Evolutionary conservation across 306 rosid genomes (phyloP), one percentile per base, ranked within the genome.

Genomic region (Dalbergia cochinchinensis): DNA sequence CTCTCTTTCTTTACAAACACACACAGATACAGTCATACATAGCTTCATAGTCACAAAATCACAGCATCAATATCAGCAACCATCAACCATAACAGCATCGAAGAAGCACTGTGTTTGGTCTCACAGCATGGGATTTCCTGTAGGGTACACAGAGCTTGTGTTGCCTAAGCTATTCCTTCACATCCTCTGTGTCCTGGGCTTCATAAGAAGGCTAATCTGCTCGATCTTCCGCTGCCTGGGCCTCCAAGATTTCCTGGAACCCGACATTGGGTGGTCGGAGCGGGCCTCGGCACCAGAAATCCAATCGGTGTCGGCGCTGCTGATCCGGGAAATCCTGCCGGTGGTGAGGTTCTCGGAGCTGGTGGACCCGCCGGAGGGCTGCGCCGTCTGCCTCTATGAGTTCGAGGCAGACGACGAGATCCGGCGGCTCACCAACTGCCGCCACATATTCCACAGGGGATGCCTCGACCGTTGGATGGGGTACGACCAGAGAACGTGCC

Each of bases 391-490:
- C 6, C 84, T 95, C 6, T 88, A 77, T 83, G 97, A 95, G 69
- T 95, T 95, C 55, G 84, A 89, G n/a, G 64, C n/a, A 3, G 84
- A 90, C 2, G 97, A 95, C 10, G 97, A 91, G 87, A 90, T 95
- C 90, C 83, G 94, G 31, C 88, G 88, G 44, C 88, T 95, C 11
- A 71, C 85, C 0, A 93, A 95, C 76, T 95, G 98, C n/a, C 85
- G 91, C 1, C 99, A 95, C 73, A 78, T 93, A 5, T 95, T 93
- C 83, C 99, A 95, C 87, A 57, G 71, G 34, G 83, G 85, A 1
- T 95, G 99, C 37, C 81, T 95, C 11, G 97, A 95, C 90, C 96
- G 97, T 60, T 95, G 99, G 99, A 91, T 91, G 80, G 96, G 93
- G 0, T 93, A 93, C 37, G 87, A 92, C 13, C 98, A 91, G 80